Conservation (phyloP, 2,329 filamentous ascomycete genomes). For the Fusarium fracticaudum region DNA sequence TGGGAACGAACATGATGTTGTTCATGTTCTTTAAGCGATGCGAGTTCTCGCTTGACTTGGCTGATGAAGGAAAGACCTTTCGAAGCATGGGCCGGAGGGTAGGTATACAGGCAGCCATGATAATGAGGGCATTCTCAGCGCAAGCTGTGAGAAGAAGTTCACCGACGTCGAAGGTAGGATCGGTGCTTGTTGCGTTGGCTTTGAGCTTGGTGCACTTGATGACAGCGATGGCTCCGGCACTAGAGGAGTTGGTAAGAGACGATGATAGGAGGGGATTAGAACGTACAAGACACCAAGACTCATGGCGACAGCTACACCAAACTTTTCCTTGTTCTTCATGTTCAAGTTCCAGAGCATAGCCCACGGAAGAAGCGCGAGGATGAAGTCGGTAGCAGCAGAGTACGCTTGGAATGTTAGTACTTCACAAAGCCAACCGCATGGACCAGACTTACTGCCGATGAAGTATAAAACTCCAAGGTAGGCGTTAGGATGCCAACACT, state of each 20-base stretch:
- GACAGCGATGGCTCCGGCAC: slow-evolving; percentile 25
- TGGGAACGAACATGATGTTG: slow-evolving; percentile 31
- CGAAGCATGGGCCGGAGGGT: slow-evolving; percentile 22
- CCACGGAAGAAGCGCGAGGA: slow-evolving; percentile 25
- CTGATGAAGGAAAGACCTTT: slow-evolving; percentile 17
- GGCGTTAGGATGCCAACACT: slow-evolving; percentile 25
- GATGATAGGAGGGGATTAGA: rapidly evolving
- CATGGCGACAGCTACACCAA: slow-evolving; percentile 29
- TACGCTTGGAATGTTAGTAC: slow-evolving; percentile 1
- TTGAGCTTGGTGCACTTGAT: slow-evolving; percentile 31
- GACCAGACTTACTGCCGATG: background rate
- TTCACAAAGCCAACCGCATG: rapidly evolving
- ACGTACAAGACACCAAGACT: slow-evolving; percentile 29
- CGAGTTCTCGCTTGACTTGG: slow-evolving; percentile 27
- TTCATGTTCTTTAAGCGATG: slow-evolving; percentile 22
- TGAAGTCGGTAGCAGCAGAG: slow-evolving; percentile 28
- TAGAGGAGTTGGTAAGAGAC: rapidly evolving
- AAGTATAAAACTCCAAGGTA: slow-evolving; percentile 29
- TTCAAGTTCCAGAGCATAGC: slow-evolving; percentile 33
- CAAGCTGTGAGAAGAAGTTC: slow-evolving; percentile 25
- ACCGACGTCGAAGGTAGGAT: slow-evolving; percentile 28
- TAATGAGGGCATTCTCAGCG: slow-evolving; percentile 29
- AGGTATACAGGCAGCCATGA: slow-evolving; percentile 22
- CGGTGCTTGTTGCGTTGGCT: slow-evolving; percentile 25
- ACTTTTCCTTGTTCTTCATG: slow-evolving; percentile 35